These are phyloP conservation scores for Xylaria hypoxylon DNA, from an alignment of 2,329 filamentous ascomycete species.

Conservation along the genomic window DNA sequence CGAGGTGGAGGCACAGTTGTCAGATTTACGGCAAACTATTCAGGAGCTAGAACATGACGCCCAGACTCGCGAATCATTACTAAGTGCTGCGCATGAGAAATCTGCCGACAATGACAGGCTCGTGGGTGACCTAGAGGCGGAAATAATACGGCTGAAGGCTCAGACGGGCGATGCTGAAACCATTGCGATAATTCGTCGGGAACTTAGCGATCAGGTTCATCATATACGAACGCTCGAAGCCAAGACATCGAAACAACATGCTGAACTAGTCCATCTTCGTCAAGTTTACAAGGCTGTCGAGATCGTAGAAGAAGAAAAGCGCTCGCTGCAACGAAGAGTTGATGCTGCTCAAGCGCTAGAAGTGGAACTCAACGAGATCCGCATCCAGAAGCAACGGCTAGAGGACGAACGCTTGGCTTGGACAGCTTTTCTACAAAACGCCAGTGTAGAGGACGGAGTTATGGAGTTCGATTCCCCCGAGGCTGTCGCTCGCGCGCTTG, in stretches of 20 bases:
- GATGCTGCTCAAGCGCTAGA: slow-evolving; percentile 80
- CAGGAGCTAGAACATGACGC: slow-evolving; percentile 71
- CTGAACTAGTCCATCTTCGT: slow-evolving; percentile 84
- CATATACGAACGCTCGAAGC: slow-evolving; percentile 88
- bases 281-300: slow-evolving; percentile 88
- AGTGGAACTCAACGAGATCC: slow-evolving; percentile 80
- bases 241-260: slow-evolving; percentile 80
- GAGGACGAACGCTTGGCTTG: slow-evolving; percentile 90
- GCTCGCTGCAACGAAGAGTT: slow-evolving; percentile 80
- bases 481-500: slow-evolving; percentile 83
- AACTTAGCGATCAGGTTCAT: slow-evolving; percentile 90
- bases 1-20: slow-evolving; percentile 66
- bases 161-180: slow-evolving; percentile 89
- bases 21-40: slow-evolving; percentile 59
- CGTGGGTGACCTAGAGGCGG: slow-evolving; percentile 81
- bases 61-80: slow-evolving; percentile 64
- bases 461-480: slow-evolving; percentile 89
- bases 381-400: slow-evolving; percentile 84
- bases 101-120: slow-evolving; percentile 75
- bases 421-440: slow-evolving; percentile 83
- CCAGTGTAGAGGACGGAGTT: slow-evolving; percentile 68
- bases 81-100: slow-evolving; percentile 73
- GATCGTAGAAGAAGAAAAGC: slow-evolving; percentile 95
- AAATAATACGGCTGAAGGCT: slow-evolving; percentile 85
- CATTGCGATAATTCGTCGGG: slow-evolving; percentile 83